Evolutionary conservation across 129 eudicot genomes (phyloP).

Genomic region (Escallonia herrerae): DNA sequence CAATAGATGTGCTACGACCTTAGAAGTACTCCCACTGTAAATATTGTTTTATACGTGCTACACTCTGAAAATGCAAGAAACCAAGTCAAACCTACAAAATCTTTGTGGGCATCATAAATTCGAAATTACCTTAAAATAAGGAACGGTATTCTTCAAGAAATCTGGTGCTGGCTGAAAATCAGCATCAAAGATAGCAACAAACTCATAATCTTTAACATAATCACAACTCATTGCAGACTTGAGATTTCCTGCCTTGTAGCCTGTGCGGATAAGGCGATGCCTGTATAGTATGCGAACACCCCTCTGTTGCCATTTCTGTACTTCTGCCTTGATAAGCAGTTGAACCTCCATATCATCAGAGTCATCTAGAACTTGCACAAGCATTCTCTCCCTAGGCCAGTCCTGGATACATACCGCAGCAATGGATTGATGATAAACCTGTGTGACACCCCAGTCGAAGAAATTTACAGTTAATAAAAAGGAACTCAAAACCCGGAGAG

Average conservation of each 20-base stretch:
- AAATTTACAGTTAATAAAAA: conserved; percentile 6
- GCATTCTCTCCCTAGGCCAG: conserved; percentile 91
- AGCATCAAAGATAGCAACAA: conserved; percentile 90
- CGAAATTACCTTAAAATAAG: conserved; percentile 67
- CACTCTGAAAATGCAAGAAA: too few relatives aligned
- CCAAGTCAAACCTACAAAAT: neutral
- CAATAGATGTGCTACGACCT: too few relatives aligned
- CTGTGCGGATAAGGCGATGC: conserved; percentile 82
- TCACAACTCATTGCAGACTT: conserved; percentile 87
- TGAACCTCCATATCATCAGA: conserved; percentile 68
- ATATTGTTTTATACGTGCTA: too few relatives aligned
- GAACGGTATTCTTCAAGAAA: conserved; percentile 72
- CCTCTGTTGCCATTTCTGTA: conserved; percentile 74
- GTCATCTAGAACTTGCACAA: conserved; percentile 80
- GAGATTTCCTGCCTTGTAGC: conserved; percentile 91
- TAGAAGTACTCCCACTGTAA: too few relatives aligned
- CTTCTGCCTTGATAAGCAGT: conserved; percentile 73
- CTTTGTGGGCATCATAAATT: neutral
- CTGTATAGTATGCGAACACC: conserved; percentile 68
- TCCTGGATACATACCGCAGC: conserved; percentile 76
- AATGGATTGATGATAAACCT: conserved; percentile 85
- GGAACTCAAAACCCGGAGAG: neutral
- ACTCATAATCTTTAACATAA: conserved; percentile 84
- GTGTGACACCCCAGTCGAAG: conserved; percentile 17
- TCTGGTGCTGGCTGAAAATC: conserved; percentile 88